phyloP scores from a whole-genome alignment of 139 green algal genomes.

The Gonium pectorale region DNA sequence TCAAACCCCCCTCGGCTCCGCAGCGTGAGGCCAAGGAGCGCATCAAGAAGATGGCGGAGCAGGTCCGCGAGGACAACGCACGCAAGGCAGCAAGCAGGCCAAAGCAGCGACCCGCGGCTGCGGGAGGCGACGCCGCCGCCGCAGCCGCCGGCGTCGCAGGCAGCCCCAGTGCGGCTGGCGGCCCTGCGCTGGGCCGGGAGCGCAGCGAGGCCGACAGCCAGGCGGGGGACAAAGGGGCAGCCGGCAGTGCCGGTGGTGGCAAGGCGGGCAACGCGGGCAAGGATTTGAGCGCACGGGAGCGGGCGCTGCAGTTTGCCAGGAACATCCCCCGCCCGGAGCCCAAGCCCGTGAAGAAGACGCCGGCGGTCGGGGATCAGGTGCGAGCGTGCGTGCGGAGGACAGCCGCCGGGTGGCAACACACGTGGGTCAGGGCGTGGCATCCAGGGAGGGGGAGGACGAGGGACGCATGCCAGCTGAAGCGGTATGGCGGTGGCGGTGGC shows the following conservation, averaged over 20 bases:
- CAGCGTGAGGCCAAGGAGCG: slow-evolving; percentile 68
- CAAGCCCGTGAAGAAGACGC: background rate
- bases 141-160: background rate
- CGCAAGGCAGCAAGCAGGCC: slow-evolving; percentile 10
- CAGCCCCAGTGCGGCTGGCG: background rate
- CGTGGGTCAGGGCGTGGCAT: too few species aligned
- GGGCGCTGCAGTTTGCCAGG: slow-evolving; percentile 61
- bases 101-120: slow-evolving; percentile 1
- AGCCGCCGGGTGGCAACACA: too few species aligned
- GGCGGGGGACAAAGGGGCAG: too few species aligned
- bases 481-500: too few species aligned
- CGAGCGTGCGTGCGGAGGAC: too few species aligned
- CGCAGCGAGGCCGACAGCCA: too few species aligned
- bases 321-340: slow-evolving; percentile 59
- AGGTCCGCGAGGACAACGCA: slow-evolving; percentile 60
- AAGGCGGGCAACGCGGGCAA: background rate
- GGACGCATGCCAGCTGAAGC: too few species aligned
- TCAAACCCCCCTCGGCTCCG: background rate
- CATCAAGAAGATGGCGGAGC: slow-evolving; percentile 64
- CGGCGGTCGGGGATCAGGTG: too few species aligned
- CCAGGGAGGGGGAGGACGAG: too few species aligned
- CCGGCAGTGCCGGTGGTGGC: background rate
- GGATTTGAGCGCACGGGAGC: slow-evolving; percentile 52
- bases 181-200: background rate
- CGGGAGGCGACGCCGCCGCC: background rate